Percentiles rank a stretch among this genome's conserved stretches.
phyloP scores from a whole-genome alignment of 2,329 filamentous ascomycete genomes.

The Cytospora piceae region DNA sequence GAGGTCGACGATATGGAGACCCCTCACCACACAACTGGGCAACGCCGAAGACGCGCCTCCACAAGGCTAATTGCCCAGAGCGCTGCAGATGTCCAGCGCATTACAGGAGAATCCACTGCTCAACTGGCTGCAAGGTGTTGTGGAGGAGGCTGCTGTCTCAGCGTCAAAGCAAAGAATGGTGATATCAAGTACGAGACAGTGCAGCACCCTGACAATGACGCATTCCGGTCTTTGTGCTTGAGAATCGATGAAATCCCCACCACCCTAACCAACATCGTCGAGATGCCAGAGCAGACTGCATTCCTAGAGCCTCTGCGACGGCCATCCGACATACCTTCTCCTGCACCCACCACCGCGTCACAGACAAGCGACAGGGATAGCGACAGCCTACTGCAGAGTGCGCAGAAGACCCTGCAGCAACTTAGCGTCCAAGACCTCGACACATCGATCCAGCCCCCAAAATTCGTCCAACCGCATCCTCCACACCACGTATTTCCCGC shows the following conservation, averaged over 20 bases:
- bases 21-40: constrained; percentile 49
- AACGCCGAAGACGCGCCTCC: constrained; percentile 65
- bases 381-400: constrained; percentile 32
- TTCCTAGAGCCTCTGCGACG: constrained; percentile 65
- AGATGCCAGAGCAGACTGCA: constrained; percentile 75
- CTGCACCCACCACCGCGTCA: constrained; percentile 55
- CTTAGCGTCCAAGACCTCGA: constrained; percentile 51
- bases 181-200: constrained; percentile 57
- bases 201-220: constrained; percentile 75
- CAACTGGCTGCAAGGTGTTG: constrained; percentile 66
- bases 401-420: constrained; percentile 34
- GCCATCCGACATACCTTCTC: constrained; percentile 44
- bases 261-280: constrained; percentile 69
- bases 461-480: constrained; percentile 91
- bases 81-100: constrained; percentile 63
- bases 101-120: constrained; percentile 66
- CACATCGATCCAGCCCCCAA: constrained; percentile 73
- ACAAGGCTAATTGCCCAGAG: constrained; percentile 69
- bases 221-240: constrained; percentile 78
- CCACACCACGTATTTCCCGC: constrained; percentile 91
- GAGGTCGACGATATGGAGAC: constrained; percentile 57
- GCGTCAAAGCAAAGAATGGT: constrained; percentile 47
- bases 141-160: constrained; percentile 66
- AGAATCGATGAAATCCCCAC: constrained; percentile 77
- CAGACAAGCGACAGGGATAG: constrained; percentile 44